These are phyloP conservation scores for Ceratocystis huliohia DNA, from an alignment of 2,329 filamentous ascomycete genomes.

Conservation along the genomic window DNA sequence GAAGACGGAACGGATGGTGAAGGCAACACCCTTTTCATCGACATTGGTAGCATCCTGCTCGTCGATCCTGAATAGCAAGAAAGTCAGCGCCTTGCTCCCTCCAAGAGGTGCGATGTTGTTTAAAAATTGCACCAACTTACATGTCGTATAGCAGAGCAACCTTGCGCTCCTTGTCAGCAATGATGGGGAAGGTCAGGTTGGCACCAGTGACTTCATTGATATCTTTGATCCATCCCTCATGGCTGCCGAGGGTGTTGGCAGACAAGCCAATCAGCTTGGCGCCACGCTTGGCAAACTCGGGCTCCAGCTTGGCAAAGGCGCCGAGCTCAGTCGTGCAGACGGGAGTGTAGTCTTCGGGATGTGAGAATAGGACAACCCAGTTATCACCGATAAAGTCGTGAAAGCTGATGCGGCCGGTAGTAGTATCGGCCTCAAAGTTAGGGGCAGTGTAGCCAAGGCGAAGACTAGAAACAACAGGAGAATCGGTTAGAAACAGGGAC, in stretches of 20 bases:
- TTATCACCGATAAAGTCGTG: slow-evolving; percentile 67
- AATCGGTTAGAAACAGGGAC: background rate
- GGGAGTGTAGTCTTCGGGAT: slow-evolving; percentile 83
- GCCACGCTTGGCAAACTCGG: slow-evolving; percentile 73
- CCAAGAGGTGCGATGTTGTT: background rate
- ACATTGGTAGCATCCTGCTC: slow-evolving; percentile 72
- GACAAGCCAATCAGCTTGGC: slow-evolving; percentile 86
- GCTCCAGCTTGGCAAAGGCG: slow-evolving; percentile 78
- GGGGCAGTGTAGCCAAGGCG: slow-evolving; percentile 57
- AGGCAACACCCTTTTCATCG: slow-evolving; percentile 69
- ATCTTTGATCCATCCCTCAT: slow-evolving; percentile 84
- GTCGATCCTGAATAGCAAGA: slow-evolving; percentile 45
- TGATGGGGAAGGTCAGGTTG: slow-evolving; percentile 63
- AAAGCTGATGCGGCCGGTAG: slow-evolving; percentile 65
- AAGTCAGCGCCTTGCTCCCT: background rate
- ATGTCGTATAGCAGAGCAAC: slow-evolving; percentile 68
- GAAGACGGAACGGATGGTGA: slow-evolving; percentile 91
- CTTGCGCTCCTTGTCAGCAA: slow-evolving; percentile 66
- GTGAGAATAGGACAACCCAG: slow-evolving; percentile 75
- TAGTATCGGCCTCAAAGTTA: slow-evolving; percentile 76
- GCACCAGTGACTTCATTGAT: slow-evolving; percentile 66
- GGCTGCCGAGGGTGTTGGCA: slow-evolving; percentile 73
- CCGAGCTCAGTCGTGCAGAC: slow-evolving; percentile 94
- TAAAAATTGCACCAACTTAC: slow-evolving; percentile 33
- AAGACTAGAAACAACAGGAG: slow-evolving; percentile 29